Evolutionary conservation across 495 filamentous ascomycete genomes (phyloP).

Genomic region (Trichoderma erinaceum): DNA sequence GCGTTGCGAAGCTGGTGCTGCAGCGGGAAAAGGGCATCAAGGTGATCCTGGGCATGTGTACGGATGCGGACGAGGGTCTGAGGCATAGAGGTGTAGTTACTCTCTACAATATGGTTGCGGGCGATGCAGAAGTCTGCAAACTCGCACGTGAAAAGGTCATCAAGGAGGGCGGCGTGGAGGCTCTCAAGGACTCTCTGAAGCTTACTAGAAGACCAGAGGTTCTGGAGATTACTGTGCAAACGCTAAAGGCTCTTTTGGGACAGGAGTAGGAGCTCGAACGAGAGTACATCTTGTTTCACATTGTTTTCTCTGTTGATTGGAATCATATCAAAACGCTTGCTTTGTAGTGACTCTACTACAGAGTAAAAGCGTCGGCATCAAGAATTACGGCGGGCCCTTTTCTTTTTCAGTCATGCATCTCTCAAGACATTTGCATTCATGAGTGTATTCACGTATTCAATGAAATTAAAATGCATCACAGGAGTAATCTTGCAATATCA

Average conservation of each 20-base stretch:
- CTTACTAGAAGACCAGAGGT: constrained; percentile 57
- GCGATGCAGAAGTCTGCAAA: constrained; percentile 46
- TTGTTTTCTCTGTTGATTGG: not conserved
- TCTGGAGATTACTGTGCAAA: constrained; percentile 56
- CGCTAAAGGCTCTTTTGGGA: constrained; percentile 53
- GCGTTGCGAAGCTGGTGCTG: constrained; percentile 60
- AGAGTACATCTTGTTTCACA: not conserved
- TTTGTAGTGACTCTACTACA: not conserved
- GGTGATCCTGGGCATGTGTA: constrained; percentile 65
- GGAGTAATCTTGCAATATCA: not conserved
- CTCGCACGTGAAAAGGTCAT: constrained; percentile 40
- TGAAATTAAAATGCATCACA: not conserved
- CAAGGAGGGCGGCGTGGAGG: constrained; percentile 50
- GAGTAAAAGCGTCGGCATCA: not conserved
- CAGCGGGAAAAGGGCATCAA: constrained; percentile 62
- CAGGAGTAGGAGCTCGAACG: constrained; percentile 20
- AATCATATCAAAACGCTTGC: not conserved
- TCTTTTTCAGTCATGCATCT: not conserved
- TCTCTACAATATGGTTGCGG: constrained; percentile 55
- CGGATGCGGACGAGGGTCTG: constrained; percentile 68
- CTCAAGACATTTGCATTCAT: not conserved
- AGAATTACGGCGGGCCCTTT: not conserved
- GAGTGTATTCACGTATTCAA: not conserved
- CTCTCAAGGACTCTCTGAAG: constrained; percentile 57
- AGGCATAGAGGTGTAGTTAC: constrained; percentile 74